phyloP scores from a whole-genome alignment of 2,329 filamentous ascomycete species.

The Cladobotryum protrusum region DNA sequence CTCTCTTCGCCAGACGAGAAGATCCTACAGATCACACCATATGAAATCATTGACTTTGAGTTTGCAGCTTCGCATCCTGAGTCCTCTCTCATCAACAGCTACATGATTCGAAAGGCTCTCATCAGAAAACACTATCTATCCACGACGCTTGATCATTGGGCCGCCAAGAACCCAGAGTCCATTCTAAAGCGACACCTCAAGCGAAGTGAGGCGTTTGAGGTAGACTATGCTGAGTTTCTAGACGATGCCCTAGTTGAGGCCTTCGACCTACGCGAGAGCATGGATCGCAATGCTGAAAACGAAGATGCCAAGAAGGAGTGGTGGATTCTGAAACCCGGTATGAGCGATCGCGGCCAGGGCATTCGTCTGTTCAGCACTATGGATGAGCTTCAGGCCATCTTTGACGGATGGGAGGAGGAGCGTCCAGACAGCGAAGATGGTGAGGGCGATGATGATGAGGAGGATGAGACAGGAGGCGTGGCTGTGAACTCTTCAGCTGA shows the following conservation, averaged over 20 bases:
- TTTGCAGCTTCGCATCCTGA: constrained; percentile 56
- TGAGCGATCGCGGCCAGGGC: constrained; percentile 94
- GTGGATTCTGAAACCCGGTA: constrained; percentile 98
- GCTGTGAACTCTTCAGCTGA: constrained; percentile 24
- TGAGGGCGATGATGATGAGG: constrained; percentile 43
- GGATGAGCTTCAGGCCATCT: constrained; percentile 77
- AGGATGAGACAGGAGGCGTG: constrained; percentile 23
- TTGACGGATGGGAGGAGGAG: constrained; percentile 81
- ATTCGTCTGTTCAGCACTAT: constrained; percentile 84
- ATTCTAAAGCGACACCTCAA: constrained; percentile 66
- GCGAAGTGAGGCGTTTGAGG: constrained; percentile 77
- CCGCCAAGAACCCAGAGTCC: constrained; percentile 72
- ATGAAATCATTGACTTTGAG: constrained; percentile 83
- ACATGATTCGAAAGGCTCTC: constrained; percentile 90
- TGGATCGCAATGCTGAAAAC: constrained; percentile 54
- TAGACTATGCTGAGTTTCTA: constrained; percentile 94
- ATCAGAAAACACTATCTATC: constrained; percentile 94
- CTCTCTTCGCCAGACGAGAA: constrained; percentile 32
- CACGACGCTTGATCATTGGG: constrained; percentile 76
- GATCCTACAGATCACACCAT: constrained; percentile 74
- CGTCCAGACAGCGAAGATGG: constrained; percentile 60
- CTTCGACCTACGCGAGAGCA: constrained; percentile 76
- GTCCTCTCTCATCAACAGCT: constrained; percentile 73
- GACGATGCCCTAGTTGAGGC: constrained; percentile 89
- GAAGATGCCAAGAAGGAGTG: constrained; percentile 55